These are phyloP conservation scores for Hypomyces rosellus DNA, from an alignment of 2,329 filamentous ascomycete species.

Conservation along the genomic window DNA sequence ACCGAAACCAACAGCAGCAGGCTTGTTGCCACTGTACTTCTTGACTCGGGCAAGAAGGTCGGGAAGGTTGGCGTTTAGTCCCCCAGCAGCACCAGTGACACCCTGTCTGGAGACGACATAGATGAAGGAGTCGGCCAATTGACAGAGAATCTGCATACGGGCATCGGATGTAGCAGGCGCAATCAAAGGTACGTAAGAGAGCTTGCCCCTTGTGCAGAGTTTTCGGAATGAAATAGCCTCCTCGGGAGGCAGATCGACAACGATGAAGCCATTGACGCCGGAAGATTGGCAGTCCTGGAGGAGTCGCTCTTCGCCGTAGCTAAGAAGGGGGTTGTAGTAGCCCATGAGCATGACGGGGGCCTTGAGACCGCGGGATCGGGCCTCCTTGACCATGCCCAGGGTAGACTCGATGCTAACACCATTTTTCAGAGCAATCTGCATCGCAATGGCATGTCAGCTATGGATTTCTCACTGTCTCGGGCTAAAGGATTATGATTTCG, in stretches of 20 bases:
- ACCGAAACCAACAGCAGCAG: slow-evolving; percentile 90
- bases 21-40: slow-evolving; percentile 83
- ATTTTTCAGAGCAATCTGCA: slow-evolving; percentile 68
- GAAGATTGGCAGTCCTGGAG: slow-evolving; percentile 76
- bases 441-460: neutral
- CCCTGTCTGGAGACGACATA: slow-evolving; percentile 98
- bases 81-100: slow-evolving; percentile 84
- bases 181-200: slow-evolving; percentile 96
- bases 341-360: slow-evolving; percentile 92
- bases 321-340: slow-evolving; percentile 95
- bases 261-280: slow-evolving; percentile 92
- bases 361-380: slow-evolving; percentile 68
- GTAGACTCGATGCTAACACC: slow-evolving; percentile 77
- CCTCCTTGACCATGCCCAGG: slow-evolving; percentile 76
- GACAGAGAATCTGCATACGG: slow-evolving; percentile 92
- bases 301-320: slow-evolving; percentile 88
- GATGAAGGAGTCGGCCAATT: slow-evolving; percentile 96
- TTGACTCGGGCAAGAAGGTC: slow-evolving; percentile 80
- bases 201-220: slow-evolving; percentile 69
- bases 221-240: slow-evolving; percentile 90
- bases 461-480: neutral
- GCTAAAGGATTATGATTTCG: slow-evolving; percentile 18
- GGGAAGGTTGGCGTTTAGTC: slow-evolving; percentile 74
- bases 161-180: slow-evolving; percentile 87
- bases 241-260: slow-evolving; percentile 92